Conservation (phyloP, 2,329 filamentous ascomycete species). For the Hirsutella rhossiliensis region DNA sequence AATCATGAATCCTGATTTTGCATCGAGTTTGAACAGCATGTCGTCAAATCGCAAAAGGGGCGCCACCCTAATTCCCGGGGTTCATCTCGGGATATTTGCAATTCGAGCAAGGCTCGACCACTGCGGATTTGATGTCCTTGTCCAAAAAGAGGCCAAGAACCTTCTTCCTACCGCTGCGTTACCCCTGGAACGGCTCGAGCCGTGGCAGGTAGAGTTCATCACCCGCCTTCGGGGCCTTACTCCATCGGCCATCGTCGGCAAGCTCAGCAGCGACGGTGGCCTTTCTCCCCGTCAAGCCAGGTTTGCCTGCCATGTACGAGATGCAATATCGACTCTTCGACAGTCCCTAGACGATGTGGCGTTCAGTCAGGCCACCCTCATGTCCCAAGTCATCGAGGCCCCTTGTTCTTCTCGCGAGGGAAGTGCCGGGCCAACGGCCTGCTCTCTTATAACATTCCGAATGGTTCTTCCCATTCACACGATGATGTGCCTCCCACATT, state of each 20-base stretch:
- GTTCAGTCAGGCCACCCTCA: conserved; percentile 33
- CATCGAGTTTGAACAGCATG: conserved; percentile 51
- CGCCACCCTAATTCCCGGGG: conserved; percentile 35
- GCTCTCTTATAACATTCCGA: conserved; percentile 40
- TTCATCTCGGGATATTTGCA: conserved; percentile 48
- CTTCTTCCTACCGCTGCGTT: conserved; percentile 48
- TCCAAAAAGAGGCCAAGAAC: conserved; percentile 41
- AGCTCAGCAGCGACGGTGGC: conserved; percentile 24
- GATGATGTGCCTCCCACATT: conserved; percentile 34
- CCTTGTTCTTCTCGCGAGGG: conserved; percentile 18
- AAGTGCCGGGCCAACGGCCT: conserved; percentile 1
- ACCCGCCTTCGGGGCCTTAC: conserved; percentile 33
- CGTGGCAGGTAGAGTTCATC: conserved; percentile 43
- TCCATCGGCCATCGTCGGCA: conserved; percentile 17
- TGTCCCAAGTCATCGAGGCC: conserved; percentile 27
- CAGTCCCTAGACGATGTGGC: conserved; percentile 29
- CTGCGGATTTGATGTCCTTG: conserved; percentile 52
- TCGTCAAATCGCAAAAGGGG: conserved; percentile 39
- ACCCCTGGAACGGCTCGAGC: conserved; percentile 37
- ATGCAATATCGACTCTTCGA: conserved; percentile 27
- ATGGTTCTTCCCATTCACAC: conserved; percentile 51
- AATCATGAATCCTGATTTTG: conserved; percentile 51
- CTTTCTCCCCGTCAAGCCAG: conserved; percentile 25
- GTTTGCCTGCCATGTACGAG: conserved; percentile 33
- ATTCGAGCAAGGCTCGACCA: conserved; percentile 37